Evolutionary conservation across 768 basidiomycete genomes (phyloP), one percentile per base, ranked within the genome.

Genomic region (Cyclocybe cylindracea): DNA sequence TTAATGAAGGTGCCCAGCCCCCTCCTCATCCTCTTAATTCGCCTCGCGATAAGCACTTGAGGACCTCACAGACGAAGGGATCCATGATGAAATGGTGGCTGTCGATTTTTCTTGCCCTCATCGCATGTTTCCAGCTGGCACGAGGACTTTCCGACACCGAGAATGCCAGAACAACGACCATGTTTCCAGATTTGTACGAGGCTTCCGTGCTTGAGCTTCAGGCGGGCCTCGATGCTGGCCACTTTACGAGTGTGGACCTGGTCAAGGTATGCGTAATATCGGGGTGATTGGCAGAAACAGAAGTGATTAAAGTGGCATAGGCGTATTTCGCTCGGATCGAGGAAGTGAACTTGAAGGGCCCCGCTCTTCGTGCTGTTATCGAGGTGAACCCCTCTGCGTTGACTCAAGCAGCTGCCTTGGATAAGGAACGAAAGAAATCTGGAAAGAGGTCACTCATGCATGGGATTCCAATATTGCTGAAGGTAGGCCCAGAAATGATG

Each of bases 251-350:
- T 48, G 78, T 79, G 3, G 83, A 86, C 59, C 74, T 86, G 5
- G 80, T 86, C 24, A 82, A 83, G 70, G 85, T 82, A 49, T 33
- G 64, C 42, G 29, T 16, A 4, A 7, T 6, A 31, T 13, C 2
- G 35, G 47, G 35, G 10, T 36, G 16, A 13, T 13, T 37, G 18
- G 10, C 7, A 11, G 5, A 54, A 13, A 2, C 39, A 13, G 11
- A 14, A 18, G 14, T 24, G 34, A n/a, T 13, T 44, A 18, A 46
- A 31, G 7, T 7, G 10, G 8, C 48, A n/a, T 14, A 87, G 85
- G 83, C 84, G 2, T 87, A 87, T 62, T 72, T 87, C 56, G 78
- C 79, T 9, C 75, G 86, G 2, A 86, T 87, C 19, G 80, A 85
- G 4, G 80, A 87, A 60, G 86, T 88, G n/a, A 87, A 87, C 58